A percentile compares a stretch with the other conserved stretches of the same genome.
phyloP scores from a whole-genome alignment of 1,284 basidiomycete species.

The Cryptococcus hybrid region DNA sequence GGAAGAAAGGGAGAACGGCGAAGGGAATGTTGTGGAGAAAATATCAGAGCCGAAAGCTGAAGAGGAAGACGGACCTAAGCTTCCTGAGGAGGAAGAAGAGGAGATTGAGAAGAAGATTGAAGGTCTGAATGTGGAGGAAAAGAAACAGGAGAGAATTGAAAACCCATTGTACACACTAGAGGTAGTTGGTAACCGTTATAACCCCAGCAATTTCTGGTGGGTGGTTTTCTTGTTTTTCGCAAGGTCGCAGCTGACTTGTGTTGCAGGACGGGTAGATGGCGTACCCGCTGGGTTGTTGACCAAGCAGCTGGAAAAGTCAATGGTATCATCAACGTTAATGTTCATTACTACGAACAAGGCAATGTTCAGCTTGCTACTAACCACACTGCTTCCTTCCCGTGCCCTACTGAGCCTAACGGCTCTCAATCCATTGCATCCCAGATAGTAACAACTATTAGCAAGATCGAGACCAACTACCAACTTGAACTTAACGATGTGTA shows the following conservation, averaged over 20 bases:
- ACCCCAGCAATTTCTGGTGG: conserved; percentile 84
- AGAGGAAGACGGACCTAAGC: conserved; percentile 6
- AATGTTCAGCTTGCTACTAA: conserved; percentile 86
- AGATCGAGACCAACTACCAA: conserved; percentile 80
- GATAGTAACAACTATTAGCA: conserved; percentile 67
- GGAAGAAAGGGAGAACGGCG: conserved; percentile 4
- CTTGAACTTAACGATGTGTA: conserved; percentile 74
- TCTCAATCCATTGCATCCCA: conserved; percentile 58
- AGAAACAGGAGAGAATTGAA: conserved; percentile 29
- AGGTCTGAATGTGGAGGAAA: conserved; percentile 8
- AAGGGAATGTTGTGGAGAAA: conserved; percentile 4
- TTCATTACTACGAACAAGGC: conserved; percentile 96
- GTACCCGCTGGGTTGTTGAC: conserved; percentile 56
- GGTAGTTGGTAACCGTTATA: conserved; percentile 90
- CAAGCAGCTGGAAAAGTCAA: conserved; percentile 36
- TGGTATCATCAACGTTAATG: conserved; percentile 71
- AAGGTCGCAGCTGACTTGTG: background rate
- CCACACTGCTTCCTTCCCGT: conserved; percentile 63
- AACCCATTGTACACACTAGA: conserved; percentile 65
- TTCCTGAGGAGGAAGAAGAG: conserved; percentile 6
- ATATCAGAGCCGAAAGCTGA: conserved; percentile 15
- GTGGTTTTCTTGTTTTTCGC: conserved; percentile 20
- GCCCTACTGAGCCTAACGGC: conserved; percentile 60
- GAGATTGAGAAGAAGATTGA: conserved; percentile 2
- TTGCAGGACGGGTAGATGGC: conserved; percentile 85